Base-by-base conservation (phyloP, 2,329 filamentous ascomycete species). In the Calonectria henricotiae region DNA sequence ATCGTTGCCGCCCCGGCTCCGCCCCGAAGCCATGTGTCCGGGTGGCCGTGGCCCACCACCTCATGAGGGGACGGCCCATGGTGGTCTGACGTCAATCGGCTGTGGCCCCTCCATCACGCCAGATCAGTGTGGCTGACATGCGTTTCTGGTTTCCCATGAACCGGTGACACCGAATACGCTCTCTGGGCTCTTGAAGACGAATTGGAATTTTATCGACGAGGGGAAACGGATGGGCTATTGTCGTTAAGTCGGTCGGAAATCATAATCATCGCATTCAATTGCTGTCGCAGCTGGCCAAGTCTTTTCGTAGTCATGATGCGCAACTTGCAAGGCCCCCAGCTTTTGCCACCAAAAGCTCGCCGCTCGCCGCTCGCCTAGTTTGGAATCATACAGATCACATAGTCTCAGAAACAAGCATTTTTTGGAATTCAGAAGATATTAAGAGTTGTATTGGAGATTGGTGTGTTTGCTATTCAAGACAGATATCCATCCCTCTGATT, bases 401-500 rank as follows among this genome's bases (percentile, higher is more conserved):
- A 25, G 30, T 23, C 12, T 61, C 17, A 35, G 37, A 60, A 49
- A 12, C 27, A 5, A 17, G 25, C 44, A 43, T 25, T 5, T 17
- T 51, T 60, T 20, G 20, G 43, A 30, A 15, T 51, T 51, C 30
- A 12, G 35, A 41, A 66, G 54, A 72, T 54, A 77, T 77, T 76
- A 75, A 71, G 65, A 69, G 30, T 20, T 72, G 68, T 77, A 77
- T 77, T 76, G 74, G 74, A 76, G 73, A 75, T 69, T 75, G 69
- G 41, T 75, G 62, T 68, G 67, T 67, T 60, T 60, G 68, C 69
- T 76, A 72, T 77, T 66, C 60, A 69, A 70, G 39, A 68, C 63
- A 64, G 58, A 68, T 46, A 66, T 55, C 37, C 54, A 73, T 69
- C 68, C 74, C 61, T 54, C 32, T 25, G 32, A 65, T 71, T 74